These are phyloP conservation scores for Zygoascus meyerae DNA, from an alignment of 1,139 yeast species.

Conservation along the genomic window DNA sequence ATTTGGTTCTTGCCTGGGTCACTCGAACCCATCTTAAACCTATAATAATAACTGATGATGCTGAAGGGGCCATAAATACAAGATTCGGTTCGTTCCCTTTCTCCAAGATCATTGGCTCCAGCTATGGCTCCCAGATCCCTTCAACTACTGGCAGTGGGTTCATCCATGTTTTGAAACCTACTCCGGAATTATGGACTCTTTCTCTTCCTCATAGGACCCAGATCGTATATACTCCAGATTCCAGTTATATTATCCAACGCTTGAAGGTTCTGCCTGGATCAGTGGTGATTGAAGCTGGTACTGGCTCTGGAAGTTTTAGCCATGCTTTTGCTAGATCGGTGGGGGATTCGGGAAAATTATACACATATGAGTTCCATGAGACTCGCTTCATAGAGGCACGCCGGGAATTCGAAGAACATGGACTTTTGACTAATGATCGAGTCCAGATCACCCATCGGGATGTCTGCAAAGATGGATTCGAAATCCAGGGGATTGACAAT, in stretches of 20 bases:
- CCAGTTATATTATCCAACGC: conserved; percentile 82
- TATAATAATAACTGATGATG: conserved; percentile 43
- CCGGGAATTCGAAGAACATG: conserved; percentile 69
- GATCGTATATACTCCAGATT: conserved; percentile 94
- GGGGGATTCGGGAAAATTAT: conserved; percentile 55
- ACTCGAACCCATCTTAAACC: conserved; percentile 79
- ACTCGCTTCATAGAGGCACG: conserved; percentile 75
- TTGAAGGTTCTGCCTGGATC: conserved; percentile 68
- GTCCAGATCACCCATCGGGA: conserved; percentile 71
- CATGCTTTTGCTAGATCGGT: conserved; percentile 87
- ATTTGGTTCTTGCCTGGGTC: conserved; percentile 77
- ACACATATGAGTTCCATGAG: conserved; percentile 87
- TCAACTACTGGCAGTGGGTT: conserved; percentile 79
- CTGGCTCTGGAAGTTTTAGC: conserved; percentile 94
- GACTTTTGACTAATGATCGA: conserved; percentile 33
- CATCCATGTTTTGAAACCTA: conserved; percentile 80
- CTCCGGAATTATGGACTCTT: conserved; percentile 93
- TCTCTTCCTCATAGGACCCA: conserved; percentile 97
- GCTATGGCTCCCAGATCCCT: conserved; percentile 81
- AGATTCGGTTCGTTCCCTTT: conserved; percentile 88
- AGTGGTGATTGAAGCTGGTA: conserved; percentile 90
- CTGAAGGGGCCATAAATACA: conserved; percentile 64
- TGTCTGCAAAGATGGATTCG: conserved; percentile 85
- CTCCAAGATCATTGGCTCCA: conserved; percentile 69
- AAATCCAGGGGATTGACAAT: conserved; percentile 37